Evolutionary conservation across 116 monocot species (phyloP).

Genomic region (Iris pallida): DNA sequence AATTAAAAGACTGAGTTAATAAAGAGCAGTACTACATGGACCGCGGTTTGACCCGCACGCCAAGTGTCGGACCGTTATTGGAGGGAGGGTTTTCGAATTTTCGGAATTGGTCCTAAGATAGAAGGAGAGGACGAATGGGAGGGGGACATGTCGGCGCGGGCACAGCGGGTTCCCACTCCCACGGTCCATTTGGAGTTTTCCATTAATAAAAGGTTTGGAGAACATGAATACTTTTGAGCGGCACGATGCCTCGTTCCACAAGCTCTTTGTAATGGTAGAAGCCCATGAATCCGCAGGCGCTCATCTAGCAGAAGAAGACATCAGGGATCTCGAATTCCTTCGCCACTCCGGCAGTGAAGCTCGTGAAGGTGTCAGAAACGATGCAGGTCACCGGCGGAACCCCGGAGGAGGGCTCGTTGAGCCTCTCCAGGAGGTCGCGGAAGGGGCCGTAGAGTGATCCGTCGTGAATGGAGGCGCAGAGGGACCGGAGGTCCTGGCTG

Average conservation of each 20-base stretch:
- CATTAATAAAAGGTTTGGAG: no score
- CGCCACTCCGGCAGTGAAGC: conserved; percentile 14
- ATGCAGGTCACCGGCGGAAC: conserved; percentile 6
- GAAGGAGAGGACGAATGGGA: no score
- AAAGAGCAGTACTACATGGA: no score
- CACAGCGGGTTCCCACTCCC: no score
- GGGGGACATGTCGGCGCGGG: no score
- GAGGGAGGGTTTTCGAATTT: no score
- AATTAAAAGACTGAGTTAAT: no score
- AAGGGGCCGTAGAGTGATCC: conserved; percentile 12
- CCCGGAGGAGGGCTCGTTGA: not conserved
- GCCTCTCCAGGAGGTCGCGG: not conserved
- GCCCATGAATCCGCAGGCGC: conserved; percentile 13
- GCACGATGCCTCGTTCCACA: conserved; percentile 5
- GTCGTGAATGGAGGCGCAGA: conserved; percentile 7
- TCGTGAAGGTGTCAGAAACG: conserved; percentile 14
- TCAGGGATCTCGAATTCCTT: conserved; percentile 12
- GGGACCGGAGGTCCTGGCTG: conserved; percentile 12
- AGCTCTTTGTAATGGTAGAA: conserved; percentile 2
- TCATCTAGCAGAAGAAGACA: conserved; percentile 12
- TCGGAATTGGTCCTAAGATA: no score
- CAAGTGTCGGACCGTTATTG: no score
- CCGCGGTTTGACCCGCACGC: no score
- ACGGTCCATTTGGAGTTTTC: no score
- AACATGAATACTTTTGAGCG: conserved; percentile 5